Evolutionary conservation across 1,284 basidiomycete genomes (phyloP), one percentile per base, ranked within the genome.

Genomic region (Blastosporella zonata): DNA sequence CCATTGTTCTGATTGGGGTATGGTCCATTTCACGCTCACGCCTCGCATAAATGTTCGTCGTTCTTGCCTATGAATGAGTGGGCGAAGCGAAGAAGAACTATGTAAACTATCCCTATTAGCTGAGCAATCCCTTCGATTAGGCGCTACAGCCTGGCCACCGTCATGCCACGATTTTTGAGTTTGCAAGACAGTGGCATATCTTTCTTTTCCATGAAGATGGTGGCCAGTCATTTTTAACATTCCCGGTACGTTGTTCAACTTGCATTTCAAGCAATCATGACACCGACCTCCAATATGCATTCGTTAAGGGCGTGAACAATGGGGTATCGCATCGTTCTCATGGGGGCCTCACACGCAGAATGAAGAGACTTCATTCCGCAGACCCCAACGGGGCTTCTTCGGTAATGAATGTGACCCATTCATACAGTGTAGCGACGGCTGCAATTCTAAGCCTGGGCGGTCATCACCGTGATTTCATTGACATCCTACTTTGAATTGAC

Each of bases 201-300:
- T n/a, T 54, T 12, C 53, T 63, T 5, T 60, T 63, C 52, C 59
- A 63, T 41, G 60, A 60, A 18, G 61, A 63, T 25, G 61, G 61
- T 34, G 60, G 61, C n/a, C 59, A 59, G 33, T 60, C 59, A 5
- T 62, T 62, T 47, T 47, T 61, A 42, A 60, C 61, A 37, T 63
- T 62, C 25, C 61, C 59, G 5, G 61, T 60, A 35, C 2, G 61
- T 54, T 12, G 4, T 37, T 20, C 23, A 13, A 12, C 15, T 9
- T 28, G n/a, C 21, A 46, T 6, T 23, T n/a, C 37, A 62, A 61
- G 45, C 59, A 61, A 52, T n/a, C n/a, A n/a, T n/a, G n/a, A n/a
- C n/a, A n/a, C n/a, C n/a, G n/a, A n/a, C n/a, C n/a, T n/a, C n/a
- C n/a, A n/a, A n/a, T n/a, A n/a, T n/a, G n/a, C n/a, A n/a, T n/a